Base-by-base conservation (phyloP, 345 rosid species). In the Lumnitzera racemosa region DNA sequence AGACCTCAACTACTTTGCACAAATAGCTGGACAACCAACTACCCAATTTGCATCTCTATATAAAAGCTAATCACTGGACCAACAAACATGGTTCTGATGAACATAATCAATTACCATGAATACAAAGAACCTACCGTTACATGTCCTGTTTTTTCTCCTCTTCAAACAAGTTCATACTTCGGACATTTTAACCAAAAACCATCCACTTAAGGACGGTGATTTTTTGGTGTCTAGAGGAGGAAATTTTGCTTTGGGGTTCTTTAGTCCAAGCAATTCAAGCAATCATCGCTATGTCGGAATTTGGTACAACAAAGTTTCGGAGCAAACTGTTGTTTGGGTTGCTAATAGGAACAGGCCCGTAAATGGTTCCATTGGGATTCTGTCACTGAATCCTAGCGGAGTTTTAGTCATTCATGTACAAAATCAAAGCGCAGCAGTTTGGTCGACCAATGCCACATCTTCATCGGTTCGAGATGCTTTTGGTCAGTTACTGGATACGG, bases 401-500 rank as follows among this genome's bases (percentile, higher is more conserved):
- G 61, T 63, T 11, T 66, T 76, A 5, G 72, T 20, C 11, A 55
- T 72, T 25, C 49, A 17, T 14, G 48, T 14, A 36, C 36, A 24
- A 11, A 50, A 2, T 46, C 20, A 46, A 1, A 59, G 13, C 14
- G 13, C 11, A 13, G 31, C 51, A 11, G 46, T 68, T 23, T 72
- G 76, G 76, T 65, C 76, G 3, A 50, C 71, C 11, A 62, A 68
- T 16, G 29, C 50, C 29, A 47, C 65, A 0, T 15, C 9, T 41
- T 56, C 58, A 27, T 31, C 17, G 0, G 3, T 25, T 24, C 12
- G 0, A 46, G 2, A 66, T 12, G 13, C 36, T 31, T 2, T 15
- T 11, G 74, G 63, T 27, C 76, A 23, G 68, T 70, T 77, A 4
- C 57, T 55, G 47, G 78, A 70, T 49, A 43, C 72, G 24, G 78